Evolutionary conservation across 805 yeast species (phyloP).

Genomic region (Ogataea dorogensis): DNA sequence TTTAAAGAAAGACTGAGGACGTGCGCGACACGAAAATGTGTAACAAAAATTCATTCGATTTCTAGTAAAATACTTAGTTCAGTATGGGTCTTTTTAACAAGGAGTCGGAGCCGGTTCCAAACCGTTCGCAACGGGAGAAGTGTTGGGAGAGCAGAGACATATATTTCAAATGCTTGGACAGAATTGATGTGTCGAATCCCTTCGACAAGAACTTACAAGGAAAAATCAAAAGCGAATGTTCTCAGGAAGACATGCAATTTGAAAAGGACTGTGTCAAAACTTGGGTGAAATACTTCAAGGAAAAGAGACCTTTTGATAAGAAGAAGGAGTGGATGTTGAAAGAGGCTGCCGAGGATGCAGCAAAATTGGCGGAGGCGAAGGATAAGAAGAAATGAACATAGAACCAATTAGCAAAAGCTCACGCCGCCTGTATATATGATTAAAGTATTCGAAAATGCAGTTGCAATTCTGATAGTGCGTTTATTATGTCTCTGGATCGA

Average conservation of each 20-base stretch:
- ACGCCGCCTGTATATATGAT: no score
- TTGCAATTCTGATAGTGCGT: no score
- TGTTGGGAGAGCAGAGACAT: constrained; percentile 92
- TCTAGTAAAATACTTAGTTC: constrained; percentile 1
- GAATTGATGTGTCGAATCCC: constrained; percentile 66
- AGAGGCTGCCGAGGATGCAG: constrained; percentile 71
- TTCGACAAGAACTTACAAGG: constrained; percentile 49
- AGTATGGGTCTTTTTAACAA: constrained; percentile 51
- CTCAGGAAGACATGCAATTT: constrained; percentile 53
- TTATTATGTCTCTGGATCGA: no score
- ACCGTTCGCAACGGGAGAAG: constrained; percentile 63
- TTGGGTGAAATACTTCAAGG: constrained; percentile 90
- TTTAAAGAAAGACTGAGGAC: constrained; percentile 55
- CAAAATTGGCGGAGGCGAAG: constrained; percentile 29
- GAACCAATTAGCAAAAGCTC: no score
- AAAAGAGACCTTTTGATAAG: constrained; percentile 77
- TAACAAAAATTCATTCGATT: constrained; percentile 1
- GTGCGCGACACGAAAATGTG: constrained; percentile 7
- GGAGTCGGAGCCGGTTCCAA: constrained; percentile 38
- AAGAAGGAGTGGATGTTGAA: constrained; percentile 65
- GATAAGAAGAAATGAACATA: background rate
- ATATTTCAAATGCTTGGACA: constrained; percentile 73
- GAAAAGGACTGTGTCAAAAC: constrained; percentile 76
- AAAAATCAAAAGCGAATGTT: constrained; percentile 56
- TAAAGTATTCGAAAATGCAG: no score